Conservation (phyloP, 2,329 filamentous ascomycete species). For the Sclerotinia subarctica region DNA sequence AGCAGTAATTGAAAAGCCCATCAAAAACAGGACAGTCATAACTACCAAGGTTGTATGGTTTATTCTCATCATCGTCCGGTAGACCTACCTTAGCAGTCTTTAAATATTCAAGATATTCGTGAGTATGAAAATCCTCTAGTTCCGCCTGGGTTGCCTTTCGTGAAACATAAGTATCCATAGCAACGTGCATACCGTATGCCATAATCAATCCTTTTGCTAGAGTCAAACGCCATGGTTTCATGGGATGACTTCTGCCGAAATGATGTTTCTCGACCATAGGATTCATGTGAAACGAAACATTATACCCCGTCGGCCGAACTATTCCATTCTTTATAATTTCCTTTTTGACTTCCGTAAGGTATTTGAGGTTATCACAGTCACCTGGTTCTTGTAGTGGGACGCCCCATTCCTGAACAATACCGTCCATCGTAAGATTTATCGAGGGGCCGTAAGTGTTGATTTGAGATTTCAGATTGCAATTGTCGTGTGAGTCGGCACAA, state of each 20-base stretch:
- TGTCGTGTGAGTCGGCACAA: neutral
- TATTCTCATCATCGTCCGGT: conserved; percentile 61
- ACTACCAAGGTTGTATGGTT: conserved; percentile 76
- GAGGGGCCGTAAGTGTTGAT: neutral
- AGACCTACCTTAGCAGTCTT: conserved; percentile 65
- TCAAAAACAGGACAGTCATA: conserved; percentile 97
- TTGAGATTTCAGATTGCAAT: neutral
- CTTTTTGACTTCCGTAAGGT: conserved; percentile 31
- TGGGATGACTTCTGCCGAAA: conserved; percentile 94
- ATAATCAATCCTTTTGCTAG: conserved; percentile 93
- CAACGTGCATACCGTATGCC: conserved; percentile 91
- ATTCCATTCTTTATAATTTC: conserved; percentile 60
- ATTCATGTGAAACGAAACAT: conserved; percentile 93
- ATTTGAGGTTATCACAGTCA: conserved; percentile 32
- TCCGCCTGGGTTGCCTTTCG: conserved; percentile 84
- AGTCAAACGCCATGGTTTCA: conserved; percentile 98
- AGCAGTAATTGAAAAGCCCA: conserved; percentile 91
- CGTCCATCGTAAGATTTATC: conserved; percentile 30
- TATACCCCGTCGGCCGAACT: conserved; percentile 77
- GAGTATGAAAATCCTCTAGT: conserved; percentile 79
- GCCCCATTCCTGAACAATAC: conserved; percentile 37
- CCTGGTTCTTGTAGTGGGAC: conserved; percentile 35
- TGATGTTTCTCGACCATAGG: conserved; percentile 94
- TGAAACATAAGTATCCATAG: conserved; percentile 91
- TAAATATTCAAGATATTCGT: conserved; percentile 89